Base-by-base conservation (phyloP, 768 basidiomycete genomes). In the Aureoboletus auriporus region DNA sequence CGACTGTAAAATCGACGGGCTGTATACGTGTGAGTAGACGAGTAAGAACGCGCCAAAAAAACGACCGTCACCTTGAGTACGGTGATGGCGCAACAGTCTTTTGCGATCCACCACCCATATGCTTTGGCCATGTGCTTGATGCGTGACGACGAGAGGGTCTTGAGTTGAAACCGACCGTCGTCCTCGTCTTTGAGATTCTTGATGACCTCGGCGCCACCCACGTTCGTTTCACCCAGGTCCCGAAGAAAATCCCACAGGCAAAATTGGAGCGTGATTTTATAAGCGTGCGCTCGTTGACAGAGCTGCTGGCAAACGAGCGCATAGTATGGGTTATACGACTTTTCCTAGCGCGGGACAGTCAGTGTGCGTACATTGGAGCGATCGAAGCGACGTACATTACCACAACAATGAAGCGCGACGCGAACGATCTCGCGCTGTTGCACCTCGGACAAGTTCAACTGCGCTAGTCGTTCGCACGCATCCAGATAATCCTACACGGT, bases 181-280 rank as follows among this genome's bases (percentile, higher is more conserved):
- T 76, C 76, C 38, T 77, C 72, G n/a, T 77, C 72, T 39, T 67
- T 62, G 29, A 71, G 45, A 50, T 75, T 80, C 63, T 88, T 89
- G 58, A 89, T 74, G 34, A 91, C 71, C 61, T 86, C 88, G 0
- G 77, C 78, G 7, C 92, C 91, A 2, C 92, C 91, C 31, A 93
- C 89, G 28, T 70, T 78, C 9, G 74, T 78, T 67, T 96, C 92
- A 11, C 93, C 95, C 38, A 98, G 72, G 51, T 90, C 90, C 8
- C 95, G 86, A 27, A 98, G 69, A 63, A 98, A 94, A 64, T 99
- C 96, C 96, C 96, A 99, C 6, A 98, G 70, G 57, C 84, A 90
- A 65, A 90, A 98, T 61, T 97, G 96, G 17, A 97, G 72, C 2
- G 96, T 97, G 57, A 97, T 86, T 60, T 82, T 89, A 73, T 93